Evolutionary conservation across 345 rosid genomes (phyloP).

Genomic region (Viola odorata): DNA sequence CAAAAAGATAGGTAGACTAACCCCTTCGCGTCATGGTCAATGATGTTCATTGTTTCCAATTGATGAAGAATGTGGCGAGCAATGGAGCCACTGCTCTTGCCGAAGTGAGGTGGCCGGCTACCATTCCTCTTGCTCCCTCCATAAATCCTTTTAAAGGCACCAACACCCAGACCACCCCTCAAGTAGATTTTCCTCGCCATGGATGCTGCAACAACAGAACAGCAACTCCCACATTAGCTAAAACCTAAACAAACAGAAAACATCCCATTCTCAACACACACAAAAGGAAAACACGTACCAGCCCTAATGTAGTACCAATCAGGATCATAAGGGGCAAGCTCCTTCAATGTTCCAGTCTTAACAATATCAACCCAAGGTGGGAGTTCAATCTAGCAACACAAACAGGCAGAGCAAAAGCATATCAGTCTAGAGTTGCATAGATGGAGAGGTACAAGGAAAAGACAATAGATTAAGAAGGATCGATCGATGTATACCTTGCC

Average conservation of each 20-base stretch:
- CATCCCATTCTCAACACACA: not conserved
- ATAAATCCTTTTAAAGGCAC: conserved; percentile 73
- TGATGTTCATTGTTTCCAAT: conserved; percentile 56
- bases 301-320: conserved; percentile 88
- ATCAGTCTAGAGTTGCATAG: not conserved
- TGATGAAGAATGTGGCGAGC: conserved; percentile 85
- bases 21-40: conserved; percentile 66
- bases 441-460: too few relatives aligned
- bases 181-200: conserved; percentile 90
- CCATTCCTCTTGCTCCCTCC: conserved; percentile 90
- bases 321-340: conserved; percentile 90
- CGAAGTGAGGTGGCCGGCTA: conserved; percentile 74
- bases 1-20: conserved; percentile 5
- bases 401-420: not conserved
- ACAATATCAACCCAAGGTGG: conserved; percentile 88
- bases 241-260: not conserved
- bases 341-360: conserved; percentile 70
- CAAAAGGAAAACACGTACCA: conserved; percentile 14
- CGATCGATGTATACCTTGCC: conserved; percentile 47
- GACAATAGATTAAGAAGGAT: not conserved
- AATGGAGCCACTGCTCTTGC: conserved; percentile 82
- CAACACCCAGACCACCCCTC: conserved; percentile 91
- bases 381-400: conserved; percentile 55
- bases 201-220: conserved; percentile 43
- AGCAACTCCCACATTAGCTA: not conserved